These are phyloP conservation scores for Talaromyces stipitatus DNA, from an alignment of 495 filamentous ascomycete species.

Conservation along the genomic window DNA sequence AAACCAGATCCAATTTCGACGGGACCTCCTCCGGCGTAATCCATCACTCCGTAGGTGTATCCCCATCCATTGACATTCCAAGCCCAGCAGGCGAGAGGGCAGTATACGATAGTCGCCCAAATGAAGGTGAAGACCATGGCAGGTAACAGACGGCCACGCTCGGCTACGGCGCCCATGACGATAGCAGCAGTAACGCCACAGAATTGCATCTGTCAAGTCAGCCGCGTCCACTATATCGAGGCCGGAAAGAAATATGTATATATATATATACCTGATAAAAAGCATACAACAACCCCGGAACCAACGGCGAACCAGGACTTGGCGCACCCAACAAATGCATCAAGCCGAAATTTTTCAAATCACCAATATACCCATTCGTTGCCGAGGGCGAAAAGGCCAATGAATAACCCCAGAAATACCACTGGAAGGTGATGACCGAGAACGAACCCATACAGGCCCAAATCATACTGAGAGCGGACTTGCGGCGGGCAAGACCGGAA, in stretches of 20 bases:
- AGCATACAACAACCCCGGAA: constrained; percentile 56
- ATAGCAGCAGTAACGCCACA: constrained; percentile 88
- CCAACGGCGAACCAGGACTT: constrained; percentile 54
- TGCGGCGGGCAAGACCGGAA: constrained; percentile 56
- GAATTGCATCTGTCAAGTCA: constrained; percentile 75
- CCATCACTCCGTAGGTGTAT: constrained; percentile 84
- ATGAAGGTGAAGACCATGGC: constrained; percentile 91
- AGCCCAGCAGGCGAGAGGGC: constrained; percentile 88
- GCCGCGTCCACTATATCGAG: neutral
- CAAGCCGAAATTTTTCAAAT: constrained; percentile 57
- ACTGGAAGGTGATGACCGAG: constrained; percentile 63
- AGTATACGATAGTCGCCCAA: constrained; percentile 98
- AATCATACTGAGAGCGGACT: constrained; percentile 62
- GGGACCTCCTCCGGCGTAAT: constrained; percentile 95
- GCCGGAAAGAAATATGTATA: too few relatives aligned
- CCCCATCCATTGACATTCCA: constrained; percentile 95
- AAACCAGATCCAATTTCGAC: constrained; percentile 96
- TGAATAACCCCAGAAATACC: constrained; percentile 72
- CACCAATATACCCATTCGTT: constrained; percentile 60
- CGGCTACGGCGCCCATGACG: constrained; percentile 84
- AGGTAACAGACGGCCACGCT: constrained; percentile 90
- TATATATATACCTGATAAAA: constrained; percentile 61
- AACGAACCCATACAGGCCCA: constrained; percentile 61
- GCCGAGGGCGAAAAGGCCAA: constrained; percentile 58
- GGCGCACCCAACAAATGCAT: constrained; percentile 57